Base-by-base conservation (phyloP, 495 filamentous ascomycete species). In the Hamigera avellanea region DNA sequence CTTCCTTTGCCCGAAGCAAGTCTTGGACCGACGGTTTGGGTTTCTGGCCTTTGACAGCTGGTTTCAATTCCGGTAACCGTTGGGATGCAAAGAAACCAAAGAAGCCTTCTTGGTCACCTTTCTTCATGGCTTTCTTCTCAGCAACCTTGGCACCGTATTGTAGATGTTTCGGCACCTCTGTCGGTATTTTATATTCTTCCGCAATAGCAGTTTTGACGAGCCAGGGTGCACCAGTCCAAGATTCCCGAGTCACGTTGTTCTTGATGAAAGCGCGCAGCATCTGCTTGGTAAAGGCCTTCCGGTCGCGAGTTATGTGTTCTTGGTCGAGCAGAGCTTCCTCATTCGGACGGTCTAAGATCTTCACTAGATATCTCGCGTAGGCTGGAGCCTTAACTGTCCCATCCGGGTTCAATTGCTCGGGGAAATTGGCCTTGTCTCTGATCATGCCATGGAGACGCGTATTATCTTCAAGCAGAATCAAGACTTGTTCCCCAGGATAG, bases 161-260 rank as follows among this genome's bases (percentile, higher is more conserved):
- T 4, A 95, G 63, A 46, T 91, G 81, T 14, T 79, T 73, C 3
- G 91, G 93, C 23, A 99, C 73, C 37, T 81, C 76, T 7, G 75
- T 87, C 35, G 80, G 75, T 45, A 99, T 93, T 40, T 81, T 81
- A 47, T 87, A 93, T 43, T 78, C 68, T 19, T 78, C 75, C 1
- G 93, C 93, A 32, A 94, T 75, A 33, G 82, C 74, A 14, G 80
- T 71, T 59, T 95, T 96, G 14, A 96, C 88, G 25, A 93, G 55
- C 91, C 91, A 99, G 8, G 93, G 93, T 0, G 91, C 91, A 3
- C 89, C 88, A 29, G 73, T 83, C 89, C 89, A 96, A 0, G 87
- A 72, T 47, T 96, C 93, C 40, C 88, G 69, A 9, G 80, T 85
- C 10, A 94, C 81, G 6, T 86, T 91, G 59, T 93, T 88, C 50